Conservation (phyloP, 225 moss, liverwort and hornwort species). For the Ulota crispa region DNA sequence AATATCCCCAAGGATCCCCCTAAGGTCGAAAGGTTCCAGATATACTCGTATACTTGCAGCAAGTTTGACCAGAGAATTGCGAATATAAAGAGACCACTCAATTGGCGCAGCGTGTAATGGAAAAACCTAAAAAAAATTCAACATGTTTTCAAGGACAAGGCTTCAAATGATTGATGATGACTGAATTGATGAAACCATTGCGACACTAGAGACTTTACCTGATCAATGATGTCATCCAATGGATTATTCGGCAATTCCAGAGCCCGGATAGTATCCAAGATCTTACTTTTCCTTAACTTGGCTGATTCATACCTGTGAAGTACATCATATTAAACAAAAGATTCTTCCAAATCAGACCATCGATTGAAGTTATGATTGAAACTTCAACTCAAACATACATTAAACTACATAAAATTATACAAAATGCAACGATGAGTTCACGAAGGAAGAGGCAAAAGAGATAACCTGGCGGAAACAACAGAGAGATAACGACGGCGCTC, state of each 20-base stretch:
- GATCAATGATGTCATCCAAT: conserved; percentile 98
- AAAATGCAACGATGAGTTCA: conserved; percentile 6
- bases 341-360: conserved; percentile 9
- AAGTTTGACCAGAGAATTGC: background rate
- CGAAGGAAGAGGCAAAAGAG: background rate
- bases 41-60: background rate
- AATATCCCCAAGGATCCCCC: background rate
- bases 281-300: conserved; percentile 57
- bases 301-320: conserved; percentile 69
- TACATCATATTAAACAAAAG: conserved; percentile 14
- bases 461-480: conserved; percentile 64
- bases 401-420: background rate
- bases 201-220: conserved; percentile 42
- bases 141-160: background rate
- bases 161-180: conserved; percentile 4
- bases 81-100: background rate
- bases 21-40: background rate
- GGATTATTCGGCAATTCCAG: conserved; percentile 97
- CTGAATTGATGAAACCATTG: background rate
- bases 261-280: conserved; percentile 70
- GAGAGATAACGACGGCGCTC: conserved; percentile 59
- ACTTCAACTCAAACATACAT: conserved; percentile 14
- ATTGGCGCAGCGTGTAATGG: background rate
- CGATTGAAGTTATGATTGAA: conserved; percentile 1
- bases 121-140: background rate